These are phyloP conservation scores for Chondrostereum purpureum DNA, from an alignment of 1,284 basidiomycete species.

Conservation along the genomic window DNA sequence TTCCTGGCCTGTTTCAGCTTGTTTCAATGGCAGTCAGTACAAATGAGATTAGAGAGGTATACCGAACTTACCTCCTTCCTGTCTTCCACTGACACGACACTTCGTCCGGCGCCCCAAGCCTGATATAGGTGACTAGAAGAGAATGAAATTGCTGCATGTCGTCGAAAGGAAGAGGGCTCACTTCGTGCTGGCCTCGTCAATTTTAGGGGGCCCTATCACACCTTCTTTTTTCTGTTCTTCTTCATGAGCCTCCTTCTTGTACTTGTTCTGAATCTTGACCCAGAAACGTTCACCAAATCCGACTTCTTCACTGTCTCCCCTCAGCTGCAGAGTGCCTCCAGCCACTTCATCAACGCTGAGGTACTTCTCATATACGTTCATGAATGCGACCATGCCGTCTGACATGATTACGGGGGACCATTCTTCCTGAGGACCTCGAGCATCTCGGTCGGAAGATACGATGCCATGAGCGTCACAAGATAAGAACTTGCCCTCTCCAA, in stretches of 20 bases:
- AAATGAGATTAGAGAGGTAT: constrained; percentile 6
- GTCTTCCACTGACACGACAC: constrained; percentile 64
- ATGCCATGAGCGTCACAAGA: constrained; percentile 80
- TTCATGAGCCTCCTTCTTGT: constrained; percentile 80
- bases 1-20: constrained; percentile 80
- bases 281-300: constrained; percentile 79
- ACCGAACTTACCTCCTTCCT: constrained; percentile 62
- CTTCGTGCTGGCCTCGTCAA: constrained; percentile 69
- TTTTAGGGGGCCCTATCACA: constrained; percentile 41
- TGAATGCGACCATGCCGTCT: constrained; percentile 77
- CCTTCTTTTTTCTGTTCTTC: constrained; percentile 76
- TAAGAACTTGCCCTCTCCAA: constrained; percentile 82
- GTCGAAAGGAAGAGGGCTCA: constrained; percentile 32
- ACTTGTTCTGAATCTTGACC: constrained; percentile 88
- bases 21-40: constrained; percentile 4
- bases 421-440: constrained; percentile 81
- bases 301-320: constrained; percentile 78
- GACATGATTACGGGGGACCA: constrained; percentile 75
- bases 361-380: constrained; percentile 83
- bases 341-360: constrained; percentile 78
- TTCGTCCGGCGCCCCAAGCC: constrained; percentile 81
- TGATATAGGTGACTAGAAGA: constrained; percentile 66
- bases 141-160: constrained; percentile 8
- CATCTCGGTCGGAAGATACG: constrained; percentile 76
- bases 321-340: constrained; percentile 67